These are phyloP conservation scores for Rutstroemia sp. DNA, from an alignment of 2,329 filamentous ascomycete genomes.

Conservation along the genomic window DNA sequence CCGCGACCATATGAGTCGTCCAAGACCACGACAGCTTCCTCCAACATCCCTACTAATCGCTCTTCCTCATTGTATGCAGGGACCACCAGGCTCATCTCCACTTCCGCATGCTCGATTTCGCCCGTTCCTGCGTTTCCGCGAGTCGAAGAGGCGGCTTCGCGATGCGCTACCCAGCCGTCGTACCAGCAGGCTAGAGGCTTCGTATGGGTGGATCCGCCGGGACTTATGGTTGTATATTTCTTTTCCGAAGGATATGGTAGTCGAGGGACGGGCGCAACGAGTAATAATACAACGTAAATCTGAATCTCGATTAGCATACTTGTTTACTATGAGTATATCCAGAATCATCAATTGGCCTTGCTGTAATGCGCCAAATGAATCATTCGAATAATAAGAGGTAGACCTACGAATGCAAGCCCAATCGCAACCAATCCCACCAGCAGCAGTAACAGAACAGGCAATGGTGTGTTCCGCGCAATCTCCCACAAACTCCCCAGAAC, in stretches of 20 bases:
- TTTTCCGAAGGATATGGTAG: constrained; percentile 71
- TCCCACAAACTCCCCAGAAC: background rate
- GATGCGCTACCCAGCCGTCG: constrained; percentile 62
- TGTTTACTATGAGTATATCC: too few relatives aligned
- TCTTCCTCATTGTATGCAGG: constrained; percentile 93
- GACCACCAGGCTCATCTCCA: constrained; percentile 88
- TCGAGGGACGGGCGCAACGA: constrained; percentile 77
- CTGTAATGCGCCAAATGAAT: background rate
- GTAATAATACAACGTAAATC: constrained; percentile 61
- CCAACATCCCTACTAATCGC: constrained; percentile 73
- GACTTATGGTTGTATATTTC: constrained; percentile 68
- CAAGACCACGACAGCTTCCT: constrained; percentile 84
- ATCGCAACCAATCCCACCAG: background rate
- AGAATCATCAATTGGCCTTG: too few relatives aligned
- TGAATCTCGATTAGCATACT: constrained; percentile 25
- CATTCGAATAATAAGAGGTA: background rate
- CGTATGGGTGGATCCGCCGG: constrained; percentile 49
- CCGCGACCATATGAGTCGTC: constrained; percentile 63
- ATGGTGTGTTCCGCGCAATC: background rate
- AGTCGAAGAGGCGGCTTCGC: constrained; percentile 38
- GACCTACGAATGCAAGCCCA: background rate
- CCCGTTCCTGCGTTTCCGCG: constrained; percentile 31
- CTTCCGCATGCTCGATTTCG: constrained; percentile 63
- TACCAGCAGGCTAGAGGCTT: constrained; percentile 78
- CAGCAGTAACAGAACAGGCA: background rate